phyloP scores from a whole-genome alignment of 768 basidiomycete species.

The Tulasnella sp. region DNA sequence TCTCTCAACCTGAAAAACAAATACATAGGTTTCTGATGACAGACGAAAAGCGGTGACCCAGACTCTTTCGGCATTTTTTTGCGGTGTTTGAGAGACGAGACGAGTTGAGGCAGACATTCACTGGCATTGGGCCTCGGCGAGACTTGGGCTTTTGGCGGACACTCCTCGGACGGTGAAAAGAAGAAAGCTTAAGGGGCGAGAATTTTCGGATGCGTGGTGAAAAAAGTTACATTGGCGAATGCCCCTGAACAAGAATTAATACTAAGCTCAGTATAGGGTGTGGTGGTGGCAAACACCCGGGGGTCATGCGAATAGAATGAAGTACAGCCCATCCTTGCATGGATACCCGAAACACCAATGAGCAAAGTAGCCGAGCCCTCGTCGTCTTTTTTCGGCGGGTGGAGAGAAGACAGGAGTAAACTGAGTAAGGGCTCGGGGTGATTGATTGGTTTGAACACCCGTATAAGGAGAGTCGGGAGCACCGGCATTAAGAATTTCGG shows the following conservation, averaged over 20 bases:
- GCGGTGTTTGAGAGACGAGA: neutral
- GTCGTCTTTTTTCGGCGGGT: neutral
- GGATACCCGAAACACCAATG: conserved; percentile 4
- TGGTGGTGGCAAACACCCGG: neutral
- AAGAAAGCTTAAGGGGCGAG: neutral
- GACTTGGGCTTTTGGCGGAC: neutral
- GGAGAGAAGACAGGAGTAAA: neutral
- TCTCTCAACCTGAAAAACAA: neutral
- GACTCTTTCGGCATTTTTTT: neutral
- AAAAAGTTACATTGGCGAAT: neutral
- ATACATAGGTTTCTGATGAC: neutral
- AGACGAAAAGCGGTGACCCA: neutral
- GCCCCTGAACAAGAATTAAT: neutral
- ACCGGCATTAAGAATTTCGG: neutral
- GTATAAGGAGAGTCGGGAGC: neutral
- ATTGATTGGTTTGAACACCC: neutral
- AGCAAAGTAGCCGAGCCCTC: neutral
- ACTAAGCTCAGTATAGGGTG: neutral
- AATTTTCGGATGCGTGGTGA: neutral
- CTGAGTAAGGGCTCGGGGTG: neutral
- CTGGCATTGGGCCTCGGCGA: neutral
- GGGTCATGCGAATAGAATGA: neutral
- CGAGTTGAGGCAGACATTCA: neutral
- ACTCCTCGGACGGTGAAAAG: neutral
- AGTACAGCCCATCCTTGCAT: neutral